phyloP scores from a whole-genome alignment of 306 rosid species.

The Carpinus viminea region DNA sequence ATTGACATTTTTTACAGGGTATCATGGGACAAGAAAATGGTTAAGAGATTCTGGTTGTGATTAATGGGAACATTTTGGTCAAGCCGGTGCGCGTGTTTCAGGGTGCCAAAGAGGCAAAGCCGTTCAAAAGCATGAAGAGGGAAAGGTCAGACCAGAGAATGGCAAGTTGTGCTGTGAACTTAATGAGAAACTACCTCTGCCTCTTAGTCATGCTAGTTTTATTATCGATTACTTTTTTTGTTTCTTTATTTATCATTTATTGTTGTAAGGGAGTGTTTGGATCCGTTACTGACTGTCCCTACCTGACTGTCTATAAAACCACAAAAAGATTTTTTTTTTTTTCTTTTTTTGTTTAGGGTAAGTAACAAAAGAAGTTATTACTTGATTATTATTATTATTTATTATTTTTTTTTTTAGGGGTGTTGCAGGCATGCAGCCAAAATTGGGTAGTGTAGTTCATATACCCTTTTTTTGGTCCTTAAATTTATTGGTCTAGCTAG shows the following conservation, averaged over 20 bases:
- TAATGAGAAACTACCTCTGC: slow-evolving; percentile 20
- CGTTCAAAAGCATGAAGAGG: slow-evolving; percentile 34
- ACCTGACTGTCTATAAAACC: neutral
- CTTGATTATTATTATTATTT: too few species aligned
- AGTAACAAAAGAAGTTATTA: too few species aligned
- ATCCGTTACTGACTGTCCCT: neutral
- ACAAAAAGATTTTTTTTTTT: neutral
- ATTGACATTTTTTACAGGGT: slow-evolving; percentile 51
- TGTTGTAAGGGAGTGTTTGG: neutral
- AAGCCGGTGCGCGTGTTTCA: slow-evolving; percentile 23
- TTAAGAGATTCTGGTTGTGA: slow-evolving; percentile 46
- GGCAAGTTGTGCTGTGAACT: slow-evolving; percentile 32
- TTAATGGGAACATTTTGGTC: slow-evolving; percentile 25
- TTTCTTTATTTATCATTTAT: too few species aligned
- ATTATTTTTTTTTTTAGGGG: neutral
- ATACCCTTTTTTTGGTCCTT: neutral
- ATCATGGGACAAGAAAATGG: slow-evolving; percentile 45
- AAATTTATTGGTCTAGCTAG: neutral
- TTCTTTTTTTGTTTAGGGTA: too few species aligned
- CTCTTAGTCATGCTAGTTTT: neutral
- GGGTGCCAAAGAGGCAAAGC: slow-evolving; percentile 29
- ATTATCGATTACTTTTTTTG: neutral
- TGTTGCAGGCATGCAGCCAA: neutral
- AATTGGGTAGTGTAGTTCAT: neutral
- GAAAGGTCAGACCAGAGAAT: slow-evolving; percentile 3